phyloP scores from a whole-genome alignment of 108 stramenopile species.

The Schizochytrium sp. region DNA sequence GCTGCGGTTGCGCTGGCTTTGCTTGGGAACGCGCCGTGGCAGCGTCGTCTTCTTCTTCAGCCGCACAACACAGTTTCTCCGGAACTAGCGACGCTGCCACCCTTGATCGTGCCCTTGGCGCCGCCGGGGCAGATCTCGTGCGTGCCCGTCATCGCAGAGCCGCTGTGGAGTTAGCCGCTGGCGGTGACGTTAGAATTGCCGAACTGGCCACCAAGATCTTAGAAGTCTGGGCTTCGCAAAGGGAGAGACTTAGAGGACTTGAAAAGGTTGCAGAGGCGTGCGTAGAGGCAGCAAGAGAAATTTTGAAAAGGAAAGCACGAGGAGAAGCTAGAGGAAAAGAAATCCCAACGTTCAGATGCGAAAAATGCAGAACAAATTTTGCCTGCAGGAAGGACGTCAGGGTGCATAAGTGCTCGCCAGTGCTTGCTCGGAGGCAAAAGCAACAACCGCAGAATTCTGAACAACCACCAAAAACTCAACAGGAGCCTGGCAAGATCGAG shows the following conservation, averaged over 20 bases:
- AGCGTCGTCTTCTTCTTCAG: neutral
- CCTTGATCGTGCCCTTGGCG: neutral
- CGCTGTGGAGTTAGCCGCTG: no score
- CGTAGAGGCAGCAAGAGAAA: neutral
- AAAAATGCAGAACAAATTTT: neutral
- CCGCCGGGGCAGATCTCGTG: no score
- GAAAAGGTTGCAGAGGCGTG: constrained; percentile 27
- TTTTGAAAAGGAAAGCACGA: neutral
- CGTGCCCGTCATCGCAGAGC: no score
- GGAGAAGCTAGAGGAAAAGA: neutral
- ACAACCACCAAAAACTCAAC: neutral
- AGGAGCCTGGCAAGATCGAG: no score
- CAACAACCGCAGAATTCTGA: neutral
- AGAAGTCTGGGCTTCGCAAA: no score
- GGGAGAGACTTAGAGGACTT: neutral
- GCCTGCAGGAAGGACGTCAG: constrained; percentile 31
- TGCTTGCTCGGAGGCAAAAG: neutral
- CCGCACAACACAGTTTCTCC: neutral
- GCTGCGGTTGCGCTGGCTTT: constrained; percentile 20
- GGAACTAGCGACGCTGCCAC: neutral
- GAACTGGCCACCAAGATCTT: no score
- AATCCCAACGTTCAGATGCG: neutral
- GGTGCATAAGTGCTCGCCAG: constrained; percentile 12
- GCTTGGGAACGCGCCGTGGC: constrained; percentile 16
- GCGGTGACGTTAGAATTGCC: no score